Evolutionary conservation across 2,329 filamentous ascomycete genomes (phyloP).

Genomic region (Cladophialophora carrionii): DNA sequence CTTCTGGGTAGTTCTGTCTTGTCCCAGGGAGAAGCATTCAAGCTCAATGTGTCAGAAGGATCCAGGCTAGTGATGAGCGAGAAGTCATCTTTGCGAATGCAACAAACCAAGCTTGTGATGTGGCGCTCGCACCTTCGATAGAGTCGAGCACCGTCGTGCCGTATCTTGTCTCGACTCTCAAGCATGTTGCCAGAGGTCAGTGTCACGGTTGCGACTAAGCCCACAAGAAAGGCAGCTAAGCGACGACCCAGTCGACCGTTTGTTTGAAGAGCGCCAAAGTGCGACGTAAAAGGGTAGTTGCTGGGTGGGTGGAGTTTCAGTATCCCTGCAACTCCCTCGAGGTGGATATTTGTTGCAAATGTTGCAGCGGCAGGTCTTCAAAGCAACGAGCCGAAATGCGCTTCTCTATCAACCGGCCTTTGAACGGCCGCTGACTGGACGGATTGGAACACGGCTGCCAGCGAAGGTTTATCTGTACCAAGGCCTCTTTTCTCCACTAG

Average conservation of each 20-base stretch:
- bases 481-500: conserved; percentile 6
- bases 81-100: not conserved
- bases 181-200: not conserved
- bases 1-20: not conserved
- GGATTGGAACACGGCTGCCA: not conserved
- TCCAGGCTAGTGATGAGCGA: not conserved
- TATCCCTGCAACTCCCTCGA: conserved; percentile 16
- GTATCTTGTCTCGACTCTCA: not conserved
- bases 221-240: not conserved
- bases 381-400: conserved; percentile 11
- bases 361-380: not conserved
- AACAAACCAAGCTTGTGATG: not conserved
- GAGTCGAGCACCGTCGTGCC: not conserved
- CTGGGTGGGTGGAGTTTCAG: conserved; percentile 6
- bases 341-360: conserved; percentile 19
- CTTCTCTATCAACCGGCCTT: not conserved
- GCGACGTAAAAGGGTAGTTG: not conserved
- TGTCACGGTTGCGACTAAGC: not conserved
- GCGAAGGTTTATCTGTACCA: conserved; percentile 7
- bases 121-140: not conserved
- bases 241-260: not conserved
- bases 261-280: not conserved
- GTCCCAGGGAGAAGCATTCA: not conserved
- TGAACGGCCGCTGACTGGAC: not conserved
- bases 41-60: not conserved